Base-by-base conservation (phyloP, 805 yeast species). In the Ascoidea tarda region DNA sequence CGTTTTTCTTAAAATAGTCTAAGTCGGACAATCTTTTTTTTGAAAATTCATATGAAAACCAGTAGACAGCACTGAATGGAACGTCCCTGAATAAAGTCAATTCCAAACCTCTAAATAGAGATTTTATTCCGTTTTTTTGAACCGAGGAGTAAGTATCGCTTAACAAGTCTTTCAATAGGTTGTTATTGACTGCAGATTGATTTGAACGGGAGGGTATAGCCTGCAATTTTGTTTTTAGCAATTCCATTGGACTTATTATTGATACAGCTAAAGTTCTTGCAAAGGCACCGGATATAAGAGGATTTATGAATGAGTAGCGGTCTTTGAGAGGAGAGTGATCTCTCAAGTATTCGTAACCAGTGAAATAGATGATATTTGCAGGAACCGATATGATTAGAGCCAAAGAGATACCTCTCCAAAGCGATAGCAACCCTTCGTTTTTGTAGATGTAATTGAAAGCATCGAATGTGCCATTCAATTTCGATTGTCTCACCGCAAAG, bases 81-180 rank as follows among this genome's bases (percentile, higher is more conserved):
- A 91, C 98, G 65, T 93, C 99, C 66, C 99, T 75, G 96, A 96
- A 91, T 14, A 93, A 72, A 0, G 99, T 93, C 46, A 93, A 74
- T 46, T 84, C 81, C 28, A 93, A 69, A 0, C 99, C 99, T 52
- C 83, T 82, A 73, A 89, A 93, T 16, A 93, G 65, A 0, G 88
- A 75, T 1, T 68, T 65, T 2, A 77, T 55, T 0, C 99, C 99
- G 12, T 73, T 72, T 1, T 62, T 55, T 46, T 68, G 64, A 5
- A 87, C 68, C 60, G 83, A 81, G 2, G 63, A 60, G 50, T 63
- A 63, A 33, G 83, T 71, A 49, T 86, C 89, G 32, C 66, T 67
- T 51, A 84, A 59, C 33, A 85, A 66, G 53, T 77, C 72, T 28
- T 68, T 60, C 53, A 74, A 53, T 52, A 78, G 63, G 52, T 66